Conservation (phyloP, 2,329 filamentous ascomycete species). For the Mycocentrospora acerina region DNA sequence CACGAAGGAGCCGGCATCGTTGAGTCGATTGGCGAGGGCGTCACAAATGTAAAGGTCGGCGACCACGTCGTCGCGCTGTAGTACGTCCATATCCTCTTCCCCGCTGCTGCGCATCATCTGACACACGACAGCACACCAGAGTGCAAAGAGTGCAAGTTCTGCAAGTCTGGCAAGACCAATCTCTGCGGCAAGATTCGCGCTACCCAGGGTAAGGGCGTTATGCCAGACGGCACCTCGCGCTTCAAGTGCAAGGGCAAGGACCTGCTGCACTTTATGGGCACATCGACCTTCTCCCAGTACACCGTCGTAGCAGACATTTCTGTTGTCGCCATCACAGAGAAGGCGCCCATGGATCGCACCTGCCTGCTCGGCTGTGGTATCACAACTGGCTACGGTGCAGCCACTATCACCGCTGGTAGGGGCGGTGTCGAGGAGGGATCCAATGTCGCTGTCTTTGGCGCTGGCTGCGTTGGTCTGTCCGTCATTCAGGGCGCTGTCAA, state of each 20-base stretch:
- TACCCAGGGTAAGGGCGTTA: slow-evolving; percentile 91
- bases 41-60: slow-evolving; percentile 89
- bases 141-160: slow-evolving; percentile 98
- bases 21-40: slow-evolving; percentile 76
- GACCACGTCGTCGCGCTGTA: slow-evolving; percentile 70
- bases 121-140: slow-evolving; percentile 74
- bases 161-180: slow-evolving; percentile 99
- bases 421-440: slow-evolving; percentile 76
- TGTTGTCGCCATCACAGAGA: slow-evolving; percentile 85
- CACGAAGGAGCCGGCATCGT: slow-evolving; percentile 48
- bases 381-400: slow-evolving; percentile 96
- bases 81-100: slow-evolving; percentile 28
- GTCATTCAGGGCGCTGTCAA: slow-evolving; percentile 92
- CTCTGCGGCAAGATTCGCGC: slow-evolving; percentile 98
- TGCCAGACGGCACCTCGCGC: slow-evolving; percentile 94
- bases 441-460: slow-evolving; percentile 90
- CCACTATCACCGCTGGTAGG: slow-evolving; percentile 80
- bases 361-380: slow-evolving; percentile 97
- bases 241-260: slow-evolving; percentile 96
- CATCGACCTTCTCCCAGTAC: slow-evolving; percentile 97
- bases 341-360: slow-evolving; percentile 93
- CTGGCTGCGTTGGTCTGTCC: slow-evolving; percentile 91
- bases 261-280: slow-evolving; percentile 98
- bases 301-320: slow-evolving; percentile 98
- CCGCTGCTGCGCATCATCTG: slow-evolving; percentile 8